Evolutionary conservation across 2,329 filamentous ascomycete species (phyloP).

Genomic region (Pyrenophora tritici-repentis): DNA sequence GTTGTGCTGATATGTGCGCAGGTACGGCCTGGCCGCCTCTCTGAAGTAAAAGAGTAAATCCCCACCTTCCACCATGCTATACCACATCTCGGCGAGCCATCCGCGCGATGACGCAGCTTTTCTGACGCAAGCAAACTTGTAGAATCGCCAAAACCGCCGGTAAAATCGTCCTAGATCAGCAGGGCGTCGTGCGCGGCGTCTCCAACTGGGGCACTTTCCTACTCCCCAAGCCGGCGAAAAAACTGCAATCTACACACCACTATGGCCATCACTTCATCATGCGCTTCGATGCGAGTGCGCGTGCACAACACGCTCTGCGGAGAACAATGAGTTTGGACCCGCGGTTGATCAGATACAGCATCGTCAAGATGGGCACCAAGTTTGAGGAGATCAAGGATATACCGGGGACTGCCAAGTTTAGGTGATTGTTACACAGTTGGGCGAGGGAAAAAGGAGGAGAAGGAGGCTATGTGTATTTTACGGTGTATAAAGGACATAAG

Average conservation of each 20-base stretch:
- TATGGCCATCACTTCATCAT: slow-evolving; percentile 96
- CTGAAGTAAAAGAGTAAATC: slow-evolving; percentile 89
- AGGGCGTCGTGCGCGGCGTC: slow-evolving; percentile 88
- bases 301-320: slow-evolving; percentile 75
- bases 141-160: slow-evolving; percentile 90
- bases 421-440: slow-evolving; percentile 2
- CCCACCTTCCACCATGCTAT: slow-evolving; percentile 16
- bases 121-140: slow-evolving; percentile 3
- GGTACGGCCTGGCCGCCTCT: slow-evolving; percentile 89
- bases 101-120: neutral
- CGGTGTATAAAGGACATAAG: no score
- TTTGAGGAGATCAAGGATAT: slow-evolving; percentile 66
- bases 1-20: slow-evolving; percentile 47
- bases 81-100: neutral
- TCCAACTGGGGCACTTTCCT: slow-evolving; percentile 95
- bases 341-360: slow-evolving; percentile 82
- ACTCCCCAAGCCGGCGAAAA: slow-evolving; percentile 77
- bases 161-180: slow-evolving; percentile 76
- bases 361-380: slow-evolving; percentile 81
- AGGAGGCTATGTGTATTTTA: no score
- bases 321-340: slow-evolving; percentile 83
- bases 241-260: slow-evolving; percentile 81
- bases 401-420: slow-evolving; percentile 58
- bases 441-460: no score
- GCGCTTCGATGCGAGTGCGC: slow-evolving; percentile 83